Evolutionary conservation across 108 stramenopile species (phyloP), one percentile per base, ranked within the genome.

Genomic region (Nannochloropsis oceanica): DNA sequence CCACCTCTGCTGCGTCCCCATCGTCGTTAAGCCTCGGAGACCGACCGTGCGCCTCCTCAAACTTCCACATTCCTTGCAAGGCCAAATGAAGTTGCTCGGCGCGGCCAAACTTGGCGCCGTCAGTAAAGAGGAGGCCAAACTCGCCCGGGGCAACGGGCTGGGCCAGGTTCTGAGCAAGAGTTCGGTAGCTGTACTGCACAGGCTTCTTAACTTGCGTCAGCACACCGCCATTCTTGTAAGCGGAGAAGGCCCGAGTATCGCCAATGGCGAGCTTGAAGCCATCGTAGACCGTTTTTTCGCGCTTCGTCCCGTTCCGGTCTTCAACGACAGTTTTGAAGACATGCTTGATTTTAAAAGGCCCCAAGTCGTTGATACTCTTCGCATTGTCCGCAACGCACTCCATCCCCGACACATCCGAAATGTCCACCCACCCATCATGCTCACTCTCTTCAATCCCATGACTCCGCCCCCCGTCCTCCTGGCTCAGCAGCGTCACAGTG

Each of bases 81-180:
- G 89, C 91, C 43, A 92, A 81, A 89, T 93, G 93, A 13, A 91
- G 92, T 80, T 92, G 92, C 81, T 85, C 80, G 22, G 87, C 91
- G 22, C 90, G 81, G 20, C 90, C 92, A 24, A 91, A 92, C 84
- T 92, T 90, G 73, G 89, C 79, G 44, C 86, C 87, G 43, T 92
- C 92, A 27, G 91, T 91, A 80, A 89, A 86, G 13, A 89, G 27
- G 20, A 92, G 83, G 24, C 88, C 86, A 83, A 26, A 87, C n/a
- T 82, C 81, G 25, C 87, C 87, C 22, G 90, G 86, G 9, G 91
- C 80, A 18, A 89, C 89, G 79, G 91, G 92, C 82, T 93, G 87
- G 7, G 22, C n/a, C 26, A 92, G 73, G 80, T 83, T 84, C 79
- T 89, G 42, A 46, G 85, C 89, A 26, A 92, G 85, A 13, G 91